Conservation (phyloP, 768 basidiomycete genomes). For the Kwoniella pini region DNA sequence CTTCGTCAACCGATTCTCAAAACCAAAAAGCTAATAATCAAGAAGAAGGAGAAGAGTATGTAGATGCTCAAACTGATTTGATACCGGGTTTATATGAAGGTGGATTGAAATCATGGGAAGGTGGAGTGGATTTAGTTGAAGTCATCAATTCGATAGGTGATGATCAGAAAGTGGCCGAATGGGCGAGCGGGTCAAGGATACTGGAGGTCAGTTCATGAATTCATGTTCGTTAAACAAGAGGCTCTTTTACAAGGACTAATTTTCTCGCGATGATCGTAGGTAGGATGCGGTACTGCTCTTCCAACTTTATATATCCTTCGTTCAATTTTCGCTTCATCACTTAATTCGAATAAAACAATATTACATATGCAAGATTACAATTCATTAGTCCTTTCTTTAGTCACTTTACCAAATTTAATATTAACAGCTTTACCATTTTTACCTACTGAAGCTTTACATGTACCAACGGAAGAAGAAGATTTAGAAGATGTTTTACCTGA, state of each 20-base stretch:
- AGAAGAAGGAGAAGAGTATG: slow-evolving; percentile 60
- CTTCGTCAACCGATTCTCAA: too few species aligned
- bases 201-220: slow-evolving; percentile 66
- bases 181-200: slow-evolving; percentile 61
- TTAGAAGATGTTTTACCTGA: slow-evolving; percentile 44
- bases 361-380: slow-evolving; percentile 94
- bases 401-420: slow-evolving; percentile 55
- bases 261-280: slow-evolving; percentile 59
- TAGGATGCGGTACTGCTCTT: slow-evolving; percentile 90
- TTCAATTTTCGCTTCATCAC: slow-evolving; percentile 55
- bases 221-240: too few species aligned
- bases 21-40: not conserved
- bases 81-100: slow-evolving; percentile 93
- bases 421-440: slow-evolving; percentile 46
- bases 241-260: too few species aligned
- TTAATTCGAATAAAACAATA: slow-evolving; percentile 55
- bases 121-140: slow-evolving; percentile 79
- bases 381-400: slow-evolving; percentile 71
- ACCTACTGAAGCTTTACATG: slow-evolving; percentile 28
- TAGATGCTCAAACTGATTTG: slow-evolving; percentile 67
- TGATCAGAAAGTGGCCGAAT: slow-evolving; percentile 42
- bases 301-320: slow-evolving; percentile 75
- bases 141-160: slow-evolving; percentile 45
- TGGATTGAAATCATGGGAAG: slow-evolving; percentile 97
- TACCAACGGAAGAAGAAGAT: slow-evolving; percentile 35